These are phyloP conservation scores for Beauveria medogensis DNA, from an alignment of 2,329 filamentous ascomycete species.

Conservation along the genomic window DNA sequence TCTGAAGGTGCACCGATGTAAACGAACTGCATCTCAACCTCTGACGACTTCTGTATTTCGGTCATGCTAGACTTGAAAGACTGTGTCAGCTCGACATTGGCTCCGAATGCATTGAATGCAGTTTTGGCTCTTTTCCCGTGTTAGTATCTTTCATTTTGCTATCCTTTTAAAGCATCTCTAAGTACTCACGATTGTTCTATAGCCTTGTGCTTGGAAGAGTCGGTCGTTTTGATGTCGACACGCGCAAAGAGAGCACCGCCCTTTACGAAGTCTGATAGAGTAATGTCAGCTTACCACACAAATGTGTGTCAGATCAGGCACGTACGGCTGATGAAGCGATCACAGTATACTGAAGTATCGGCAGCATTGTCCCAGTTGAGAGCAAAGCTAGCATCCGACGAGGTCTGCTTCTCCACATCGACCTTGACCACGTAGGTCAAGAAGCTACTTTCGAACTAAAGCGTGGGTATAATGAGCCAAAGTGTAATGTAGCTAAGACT, in stretches of 20 bases:
- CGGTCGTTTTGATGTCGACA: background rate
- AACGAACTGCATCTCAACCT: background rate
- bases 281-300: background rate
- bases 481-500: accelerated
- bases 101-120: background rate
- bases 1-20: background rate
- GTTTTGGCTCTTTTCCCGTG: background rate
- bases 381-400: background rate
- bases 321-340: background rate
- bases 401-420: background rate
- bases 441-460: background rate
- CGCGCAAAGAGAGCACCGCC: background rate
- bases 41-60: background rate
- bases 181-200: background rate
- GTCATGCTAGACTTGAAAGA: background rate
- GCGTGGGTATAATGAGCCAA: background rate
- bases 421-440: background rate
- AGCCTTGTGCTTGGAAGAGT: background rate
- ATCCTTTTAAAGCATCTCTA: background rate
- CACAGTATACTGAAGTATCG: background rate
- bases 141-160: background rate
- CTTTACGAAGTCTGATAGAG: background rate
- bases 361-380: background rate
- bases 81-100: background rate
- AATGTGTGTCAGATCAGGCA: background rate